phyloP scores from a whole-genome alignment of 108 stramenopile species.

The Stephanodiscus minutulus region DNA sequence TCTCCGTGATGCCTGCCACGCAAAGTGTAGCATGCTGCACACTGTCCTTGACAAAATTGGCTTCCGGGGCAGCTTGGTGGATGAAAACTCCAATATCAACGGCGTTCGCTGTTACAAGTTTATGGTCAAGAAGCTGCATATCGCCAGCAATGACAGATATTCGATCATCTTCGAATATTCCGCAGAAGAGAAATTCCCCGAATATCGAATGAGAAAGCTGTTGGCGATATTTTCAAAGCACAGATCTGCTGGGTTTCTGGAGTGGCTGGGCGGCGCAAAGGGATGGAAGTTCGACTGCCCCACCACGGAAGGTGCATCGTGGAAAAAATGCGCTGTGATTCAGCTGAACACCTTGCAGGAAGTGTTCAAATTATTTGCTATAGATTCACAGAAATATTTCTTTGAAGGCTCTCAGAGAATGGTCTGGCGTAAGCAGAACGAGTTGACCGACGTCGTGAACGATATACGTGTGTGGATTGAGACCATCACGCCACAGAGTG shows the following conservation, averaged over 20 bases:
- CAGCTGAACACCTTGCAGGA: conserved; percentile 13
- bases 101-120: not conserved
- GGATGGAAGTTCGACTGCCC: conserved; percentile 5
- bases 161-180: not conserved
- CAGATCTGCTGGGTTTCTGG: conserved; percentile 2
- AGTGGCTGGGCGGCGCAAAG: conserved; percentile 14
- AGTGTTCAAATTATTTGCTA: conserved; percentile 8
- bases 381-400: conserved; percentile 6
- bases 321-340: conserved; percentile 10
- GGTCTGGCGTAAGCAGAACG: conserved; percentile 12
- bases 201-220: not conserved
- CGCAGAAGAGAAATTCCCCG: not conserved
- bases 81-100: not conserved
- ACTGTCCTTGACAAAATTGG: not conserved
- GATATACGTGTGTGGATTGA: conserved; percentile 16
- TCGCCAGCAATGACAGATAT: not conserved
- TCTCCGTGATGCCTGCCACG: not conserved
- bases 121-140: not conserved
- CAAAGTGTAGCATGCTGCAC: not conserved
- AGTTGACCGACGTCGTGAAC: conserved; percentile 11
- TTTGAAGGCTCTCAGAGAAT: not conserved
- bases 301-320: not conserved
- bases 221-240: not conserved
- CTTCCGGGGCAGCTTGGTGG: not conserved
- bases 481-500: not conserved